A percentile compares a stretch with the other conserved stretches of the same genome.
These are phyloP conservation scores for Ogataea polymorpha DNA, from an alignment of 805 yeast species.

Conservation along the genomic window DNA sequence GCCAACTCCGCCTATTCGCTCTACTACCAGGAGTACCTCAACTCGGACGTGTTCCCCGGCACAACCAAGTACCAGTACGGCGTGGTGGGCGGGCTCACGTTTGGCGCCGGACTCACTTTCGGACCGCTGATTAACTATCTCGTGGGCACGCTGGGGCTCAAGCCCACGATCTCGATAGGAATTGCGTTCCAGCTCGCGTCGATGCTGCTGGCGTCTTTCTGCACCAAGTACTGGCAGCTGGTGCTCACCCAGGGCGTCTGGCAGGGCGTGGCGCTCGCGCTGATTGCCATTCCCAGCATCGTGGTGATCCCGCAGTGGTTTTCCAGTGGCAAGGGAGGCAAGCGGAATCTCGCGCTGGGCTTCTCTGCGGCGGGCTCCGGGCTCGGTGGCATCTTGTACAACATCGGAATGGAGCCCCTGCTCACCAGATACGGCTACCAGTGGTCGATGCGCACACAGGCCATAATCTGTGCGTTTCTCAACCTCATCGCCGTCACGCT, in stretches of 20 bases:
- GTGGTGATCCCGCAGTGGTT: constrained; percentile 71
- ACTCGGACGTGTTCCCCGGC: constrained; percentile 48
- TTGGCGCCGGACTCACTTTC: constrained; percentile 49
- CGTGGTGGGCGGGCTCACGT: constrained; percentile 63
- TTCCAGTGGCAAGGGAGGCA: constrained; percentile 38
- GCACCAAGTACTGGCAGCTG: constrained; percentile 61
- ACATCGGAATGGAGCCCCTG: constrained; percentile 46
- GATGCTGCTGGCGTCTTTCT: constrained; percentile 56
- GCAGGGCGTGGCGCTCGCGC: constrained; percentile 55
- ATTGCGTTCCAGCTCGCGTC: constrained; percentile 49
- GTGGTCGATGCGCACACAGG: constrained; percentile 53
- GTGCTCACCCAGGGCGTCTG: constrained; percentile 67
- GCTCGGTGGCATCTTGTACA: constrained; percentile 48
- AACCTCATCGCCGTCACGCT: constrained; percentile 34
- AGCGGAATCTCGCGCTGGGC: constrained; percentile 53
- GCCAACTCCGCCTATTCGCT: constrained; percentile 66
- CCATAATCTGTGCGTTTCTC: constrained; percentile 37
- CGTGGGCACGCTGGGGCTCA: constrained; percentile 43
- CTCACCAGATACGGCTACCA: constrained; percentile 36
- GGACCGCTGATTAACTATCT: constrained; percentile 46
- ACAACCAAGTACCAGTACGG: constrained; percentile 60
- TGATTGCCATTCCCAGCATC: constrained; percentile 56
- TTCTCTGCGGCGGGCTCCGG: constrained; percentile 51
- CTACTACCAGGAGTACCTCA: constrained; percentile 55
- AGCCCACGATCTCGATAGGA: constrained; percentile 45